Base-by-base conservation (phyloP, 2,329 filamentous ascomycete genomes). In the Stachybotrys chartarum region DNA sequence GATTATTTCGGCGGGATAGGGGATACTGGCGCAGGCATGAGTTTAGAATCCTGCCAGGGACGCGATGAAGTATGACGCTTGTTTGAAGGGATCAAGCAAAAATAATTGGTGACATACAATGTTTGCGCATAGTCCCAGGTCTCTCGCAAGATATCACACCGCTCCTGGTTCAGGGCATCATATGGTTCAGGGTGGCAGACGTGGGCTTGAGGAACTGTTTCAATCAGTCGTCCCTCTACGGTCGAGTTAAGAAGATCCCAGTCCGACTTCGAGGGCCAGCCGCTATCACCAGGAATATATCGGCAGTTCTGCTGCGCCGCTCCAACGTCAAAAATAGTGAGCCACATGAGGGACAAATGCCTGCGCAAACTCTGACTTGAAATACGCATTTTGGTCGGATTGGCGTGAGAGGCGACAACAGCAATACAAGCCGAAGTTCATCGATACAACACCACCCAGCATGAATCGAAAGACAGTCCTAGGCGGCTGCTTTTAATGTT, bases 241-340 rank as follows among this genome's bases (percentile, higher is more conserved):
- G 78, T 75, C 17, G 65, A 55, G 59, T 84, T 82, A 51, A 84
- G 73, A 0, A 61, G 52, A 11, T 67, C 57, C 80, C 81, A 84
- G 7, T 66, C 63, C 6, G 60, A 42, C 3, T 56, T 18, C 0
- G 66, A 65, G 0, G 81, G 81, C 79, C 81, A 85, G 60, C 70
- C 74, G 1, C 57, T 14, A 55, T 83, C 77, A 18, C 74, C 75
- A 1, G 81, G 80, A 44, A 76, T 49, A 31, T 30, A 39, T 14
- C 51, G 39, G 52, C 55, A 24, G 12, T 12, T 39, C 12, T 12
- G 35, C 35, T 39, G n/a, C 31, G n/a, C 51, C 51, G 18, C 18
- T 53, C 42, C 42, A 46, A 39, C 35, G 12, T 7, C 12, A 12
- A 39, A 39, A 7, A 12, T 39, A 12, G 12, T 12, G 35, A 39